Evolutionary conservation across 768 basidiomycete genomes (phyloP).

Genomic region (Rhizopogon roseolus): DNA sequence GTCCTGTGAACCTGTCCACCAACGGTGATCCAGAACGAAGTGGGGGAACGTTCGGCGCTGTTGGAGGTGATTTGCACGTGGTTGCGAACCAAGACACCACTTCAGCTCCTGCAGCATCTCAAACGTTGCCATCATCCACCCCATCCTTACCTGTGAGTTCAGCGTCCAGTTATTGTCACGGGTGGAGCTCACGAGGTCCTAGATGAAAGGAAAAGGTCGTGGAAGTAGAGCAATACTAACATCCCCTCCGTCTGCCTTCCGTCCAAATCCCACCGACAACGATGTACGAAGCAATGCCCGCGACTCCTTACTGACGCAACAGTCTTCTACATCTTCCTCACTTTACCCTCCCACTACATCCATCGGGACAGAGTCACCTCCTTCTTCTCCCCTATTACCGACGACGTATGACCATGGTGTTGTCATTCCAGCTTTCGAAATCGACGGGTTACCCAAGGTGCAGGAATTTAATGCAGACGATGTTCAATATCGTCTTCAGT

Average conservation of each 20-base stretch:
- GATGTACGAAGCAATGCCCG: constrained; percentile 51
- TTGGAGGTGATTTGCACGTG: constrained; percentile 11
- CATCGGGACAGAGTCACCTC: constrained; percentile 58
- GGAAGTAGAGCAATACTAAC: constrained; percentile 30
- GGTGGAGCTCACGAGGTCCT: constrained; percentile 4
- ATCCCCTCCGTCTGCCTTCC: constrained; percentile 30
- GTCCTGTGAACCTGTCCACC: constrained; percentile 6
- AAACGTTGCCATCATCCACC: not conserved
- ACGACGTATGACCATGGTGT: constrained; percentile 36
- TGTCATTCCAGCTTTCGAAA: constrained; percentile 41
- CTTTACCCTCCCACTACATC: constrained; percentile 73
- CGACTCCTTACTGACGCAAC: constrained; percentile 53
- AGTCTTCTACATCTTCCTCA: constrained; percentile 70
- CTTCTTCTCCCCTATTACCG: constrained; percentile 53
- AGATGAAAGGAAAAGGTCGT: constrained; percentile 32
- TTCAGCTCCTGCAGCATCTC: constrained; percentile 1
- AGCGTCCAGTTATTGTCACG: not conserved
- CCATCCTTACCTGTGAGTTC: not conserved
- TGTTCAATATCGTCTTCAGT: constrained; percentile 77
- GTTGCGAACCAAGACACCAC: constrained; percentile 6
- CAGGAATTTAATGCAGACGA: constrained; percentile 67
- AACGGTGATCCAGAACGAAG: constrained; percentile 19
- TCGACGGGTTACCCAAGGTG: constrained; percentile 40
- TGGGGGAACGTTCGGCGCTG: constrained; percentile 14
- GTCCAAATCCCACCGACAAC: constrained; percentile 17